phyloP scores from a whole-genome alignment of 257 asterid genomes.

The Knoxia roxburghii region DNA sequence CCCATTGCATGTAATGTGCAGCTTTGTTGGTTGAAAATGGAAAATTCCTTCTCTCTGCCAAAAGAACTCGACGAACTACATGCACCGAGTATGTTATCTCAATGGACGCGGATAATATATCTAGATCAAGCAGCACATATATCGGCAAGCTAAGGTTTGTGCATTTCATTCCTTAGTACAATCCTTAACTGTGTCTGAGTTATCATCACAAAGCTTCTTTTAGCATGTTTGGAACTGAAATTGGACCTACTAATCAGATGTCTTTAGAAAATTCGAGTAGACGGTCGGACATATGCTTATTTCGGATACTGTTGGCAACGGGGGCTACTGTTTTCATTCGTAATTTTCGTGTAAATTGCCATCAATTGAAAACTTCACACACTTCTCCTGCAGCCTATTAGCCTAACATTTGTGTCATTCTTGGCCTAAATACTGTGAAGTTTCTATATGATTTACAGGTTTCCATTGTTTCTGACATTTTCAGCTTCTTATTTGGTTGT shows the following conservation, averaged over 20 bases:
- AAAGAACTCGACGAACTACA: constrained; percentile 90
- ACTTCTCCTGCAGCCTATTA: background rate
- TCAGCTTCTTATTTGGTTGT: background rate
- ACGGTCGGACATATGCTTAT: background rate
- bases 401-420: too few relatives aligned
- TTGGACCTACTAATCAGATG: background rate
- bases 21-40: constrained; percentile 92
- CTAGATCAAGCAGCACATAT: constrained; percentile 85
- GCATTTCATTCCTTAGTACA: background rate
- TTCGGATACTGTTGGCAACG: background rate
- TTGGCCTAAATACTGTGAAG: too few relatives aligned
- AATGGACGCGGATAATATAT: constrained; percentile 84
- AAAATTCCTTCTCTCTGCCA: constrained; percentile 94
- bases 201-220: background rate
- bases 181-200: background rate
- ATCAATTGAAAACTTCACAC: background rate
- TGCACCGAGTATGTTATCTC: constrained; percentile 95
- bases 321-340: background rate
- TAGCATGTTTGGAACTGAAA: background rate
- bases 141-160: constrained; percentile 81
- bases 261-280: background rate
- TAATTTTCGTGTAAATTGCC: background rate
- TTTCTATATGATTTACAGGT: too few relatives aligned
- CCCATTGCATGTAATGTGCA: constrained; percentile 22
- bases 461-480: too few relatives aligned